Percentiles rank a stretch among this genome's conserved stretches.
Evolutionary conservation across 345 rosid species (phyloP).

Genomic region (Schrenkiella parvula): DNA sequence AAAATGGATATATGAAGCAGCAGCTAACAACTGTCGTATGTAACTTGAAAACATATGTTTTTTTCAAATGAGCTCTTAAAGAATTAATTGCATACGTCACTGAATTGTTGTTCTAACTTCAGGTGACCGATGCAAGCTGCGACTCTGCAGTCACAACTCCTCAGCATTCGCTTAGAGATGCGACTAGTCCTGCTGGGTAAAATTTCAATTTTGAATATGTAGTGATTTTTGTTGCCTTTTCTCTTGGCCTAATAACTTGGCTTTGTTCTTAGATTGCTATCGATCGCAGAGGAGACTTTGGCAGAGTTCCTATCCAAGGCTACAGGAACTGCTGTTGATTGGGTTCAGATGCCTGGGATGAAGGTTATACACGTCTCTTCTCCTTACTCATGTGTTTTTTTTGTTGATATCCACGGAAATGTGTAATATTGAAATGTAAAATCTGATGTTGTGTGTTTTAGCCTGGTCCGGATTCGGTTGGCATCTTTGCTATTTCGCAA

Average conservation of each 20-base stretch:
- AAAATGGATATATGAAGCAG: conserved; percentile 89
- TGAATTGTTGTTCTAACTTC: background rate
- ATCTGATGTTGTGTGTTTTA: conserved; percentile 22
- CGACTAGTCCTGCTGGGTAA: conserved; percentile 98
- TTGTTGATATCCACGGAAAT: background rate
- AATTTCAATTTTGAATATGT: background rate
- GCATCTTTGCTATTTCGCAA: conserved; percentile 99
- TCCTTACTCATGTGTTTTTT: background rate
- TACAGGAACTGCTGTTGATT: conserved; percentile 99
- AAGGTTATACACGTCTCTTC: conserved; percentile 51
- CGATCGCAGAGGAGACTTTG: conserved; percentile 99
- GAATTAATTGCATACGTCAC: background rate
- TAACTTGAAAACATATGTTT: background rate
- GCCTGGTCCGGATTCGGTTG: conserved; percentile 99
- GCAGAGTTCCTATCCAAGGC: conserved; percentile 99
- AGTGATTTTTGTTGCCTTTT: background rate
- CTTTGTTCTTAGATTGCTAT: conserved; percentile 69
- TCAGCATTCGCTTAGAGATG: conserved; percentile 88
- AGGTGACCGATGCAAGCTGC: conserved; percentile 81
- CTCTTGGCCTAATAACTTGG: background rate
- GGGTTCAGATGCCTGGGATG: conserved; percentile 99
- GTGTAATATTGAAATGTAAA: background rate
- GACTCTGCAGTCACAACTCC: conserved; percentile 94
- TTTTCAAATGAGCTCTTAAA: background rate
- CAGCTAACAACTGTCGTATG: conserved; percentile 67